A percentile compares a stretch with the other conserved stretches of the same genome.
Evolutionary conservation across 2,329 filamentous ascomycete genomes (phyloP).

Genomic region (Paramyrothecium roridum): DNA sequence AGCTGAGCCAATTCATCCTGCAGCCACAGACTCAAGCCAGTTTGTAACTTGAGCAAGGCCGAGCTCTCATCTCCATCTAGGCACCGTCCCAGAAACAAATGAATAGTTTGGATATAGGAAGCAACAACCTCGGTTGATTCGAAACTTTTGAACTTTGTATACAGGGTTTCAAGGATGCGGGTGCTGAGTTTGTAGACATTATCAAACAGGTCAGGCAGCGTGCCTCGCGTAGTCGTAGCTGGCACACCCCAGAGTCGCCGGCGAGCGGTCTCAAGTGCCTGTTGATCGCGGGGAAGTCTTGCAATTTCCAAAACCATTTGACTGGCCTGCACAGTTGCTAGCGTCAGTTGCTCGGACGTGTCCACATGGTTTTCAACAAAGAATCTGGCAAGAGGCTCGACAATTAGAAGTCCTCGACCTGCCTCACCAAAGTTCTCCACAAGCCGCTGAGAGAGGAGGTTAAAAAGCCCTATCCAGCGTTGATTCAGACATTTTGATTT

Average conservation of each 20-base stretch:
- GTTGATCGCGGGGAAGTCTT: constrained; percentile 55
- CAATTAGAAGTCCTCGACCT: constrained; percentile 60
- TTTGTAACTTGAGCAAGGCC: constrained; percentile 58
- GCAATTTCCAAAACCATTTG: constrained; percentile 44
- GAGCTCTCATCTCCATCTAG: constrained; percentile 48
- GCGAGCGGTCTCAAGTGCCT: constrained; percentile 62
- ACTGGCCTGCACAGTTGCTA: constrained; percentile 29
- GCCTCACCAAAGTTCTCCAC: constrained; percentile 64
- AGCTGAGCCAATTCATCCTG: constrained; percentile 49
- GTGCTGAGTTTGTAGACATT: constrained; percentile 61
- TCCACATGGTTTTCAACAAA: constrained; percentile 35
- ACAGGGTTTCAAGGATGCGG: constrained; percentile 51
- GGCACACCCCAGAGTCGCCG: constrained; percentile 58
- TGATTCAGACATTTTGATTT: constrained; percentile 44
- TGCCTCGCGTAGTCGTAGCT: constrained; percentile 25
- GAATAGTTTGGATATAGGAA: constrained; percentile 51
- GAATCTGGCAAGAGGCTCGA: constrained; percentile 67
- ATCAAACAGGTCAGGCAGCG: constrained; percentile 61
- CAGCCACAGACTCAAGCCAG: constrained; percentile 61
- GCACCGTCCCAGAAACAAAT: constrained; percentile 48
- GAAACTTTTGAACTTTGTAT: constrained; percentile 38
- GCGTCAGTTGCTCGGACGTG: constrained; percentile 6
- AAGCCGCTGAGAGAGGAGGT: constrained; percentile 52
- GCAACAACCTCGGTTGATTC: constrained; percentile 33
- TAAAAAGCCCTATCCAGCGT: constrained; percentile 54